Evolutionary conservation across 345 rosid genomes (phyloP).

Genomic region (Sapria himalayana): DNA sequence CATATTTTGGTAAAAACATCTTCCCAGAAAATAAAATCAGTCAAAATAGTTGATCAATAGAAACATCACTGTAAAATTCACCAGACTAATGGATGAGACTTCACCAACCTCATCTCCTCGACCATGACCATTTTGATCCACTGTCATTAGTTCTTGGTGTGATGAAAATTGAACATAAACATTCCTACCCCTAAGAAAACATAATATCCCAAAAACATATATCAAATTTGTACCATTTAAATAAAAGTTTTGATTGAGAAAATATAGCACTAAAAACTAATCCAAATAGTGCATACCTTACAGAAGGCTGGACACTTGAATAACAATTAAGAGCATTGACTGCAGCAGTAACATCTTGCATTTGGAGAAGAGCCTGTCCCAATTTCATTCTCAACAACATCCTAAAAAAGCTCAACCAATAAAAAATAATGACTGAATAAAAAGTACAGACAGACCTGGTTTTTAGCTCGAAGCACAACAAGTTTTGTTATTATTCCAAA

Average conservation of each 20-base stretch:
- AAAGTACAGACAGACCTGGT: too few species aligned
- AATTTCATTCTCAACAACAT: too few species aligned
- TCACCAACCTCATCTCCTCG: constrained; percentile 95
- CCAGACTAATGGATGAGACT: too few species aligned
- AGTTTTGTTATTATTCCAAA: constrained; percentile 95
- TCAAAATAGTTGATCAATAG: too few species aligned
- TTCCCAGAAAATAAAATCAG: too few species aligned
- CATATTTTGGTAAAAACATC: too few species aligned
- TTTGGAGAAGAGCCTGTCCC: constrained; percentile 81
- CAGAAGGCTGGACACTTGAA: constrained; percentile 63
- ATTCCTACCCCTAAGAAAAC: constrained; percentile 60
- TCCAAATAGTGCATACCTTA: constrained; percentile 28
- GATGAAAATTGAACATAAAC: constrained; percentile 94
- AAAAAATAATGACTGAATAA: too few species aligned
- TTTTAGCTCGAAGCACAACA: constrained; percentile 96
- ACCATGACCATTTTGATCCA: constrained; percentile 82
- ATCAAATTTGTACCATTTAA: not conserved
- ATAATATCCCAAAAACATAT: not conserved
- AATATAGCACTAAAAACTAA: not conserved
- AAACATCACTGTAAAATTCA: too few species aligned
- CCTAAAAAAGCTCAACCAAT: too few species aligned
- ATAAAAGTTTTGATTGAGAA: not conserved
- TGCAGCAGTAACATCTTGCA: constrained; percentile 90
- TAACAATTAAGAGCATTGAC: constrained; percentile 66
- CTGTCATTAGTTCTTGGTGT: constrained; percentile 92